Evolutionary conservation across 192 early-diverging fungal genomes (phyloP).

Genomic region (Backusella liffmaniae): DNA sequence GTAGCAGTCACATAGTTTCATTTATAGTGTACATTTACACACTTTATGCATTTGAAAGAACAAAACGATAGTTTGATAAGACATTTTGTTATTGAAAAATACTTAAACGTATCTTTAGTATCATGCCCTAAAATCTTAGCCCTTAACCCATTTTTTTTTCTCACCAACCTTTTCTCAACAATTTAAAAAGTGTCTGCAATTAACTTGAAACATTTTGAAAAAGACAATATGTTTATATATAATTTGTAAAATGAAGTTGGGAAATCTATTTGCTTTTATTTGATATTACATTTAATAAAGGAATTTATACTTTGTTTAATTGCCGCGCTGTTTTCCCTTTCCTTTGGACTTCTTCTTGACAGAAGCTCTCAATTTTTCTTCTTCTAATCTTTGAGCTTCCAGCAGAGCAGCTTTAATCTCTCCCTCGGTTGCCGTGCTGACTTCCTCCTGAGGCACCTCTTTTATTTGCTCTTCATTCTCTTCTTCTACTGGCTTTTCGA

Average conservation of each 20-base stretch:
- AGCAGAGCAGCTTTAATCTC: not conserved
- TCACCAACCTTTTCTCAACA: too few relatives aligned
- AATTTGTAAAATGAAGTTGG: not conserved
- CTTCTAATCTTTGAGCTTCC: not conserved
- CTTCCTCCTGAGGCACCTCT: not conserved
- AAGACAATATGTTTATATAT: too few relatives aligned
- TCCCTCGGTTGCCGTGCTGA: not conserved
- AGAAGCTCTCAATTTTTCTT: not conserved
- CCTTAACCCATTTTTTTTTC: too few relatives aligned
- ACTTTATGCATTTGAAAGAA: too few relatives aligned
- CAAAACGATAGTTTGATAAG: too few relatives aligned
- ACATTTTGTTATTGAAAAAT: too few relatives aligned
- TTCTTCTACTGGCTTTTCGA: conserved; percentile 54
- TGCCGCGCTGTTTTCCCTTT: conserved; percentile 7
- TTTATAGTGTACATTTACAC: too few relatives aligned
- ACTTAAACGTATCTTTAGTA: too few relatives aligned
- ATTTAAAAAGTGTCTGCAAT: too few relatives aligned
- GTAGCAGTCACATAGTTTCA: too few relatives aligned
- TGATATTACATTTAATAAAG: not conserved
- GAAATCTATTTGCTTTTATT: conserved; percentile 1
- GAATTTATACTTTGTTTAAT: not conserved
- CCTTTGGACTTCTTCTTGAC: conserved; percentile 1
- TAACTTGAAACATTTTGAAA: too few relatives aligned
- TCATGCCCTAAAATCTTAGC: too few relatives aligned
- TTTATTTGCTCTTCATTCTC: not conserved